Conservation (phyloP, 768 basidiomycete genomes). For the Candolleomyces aberdarensis region DNA sequence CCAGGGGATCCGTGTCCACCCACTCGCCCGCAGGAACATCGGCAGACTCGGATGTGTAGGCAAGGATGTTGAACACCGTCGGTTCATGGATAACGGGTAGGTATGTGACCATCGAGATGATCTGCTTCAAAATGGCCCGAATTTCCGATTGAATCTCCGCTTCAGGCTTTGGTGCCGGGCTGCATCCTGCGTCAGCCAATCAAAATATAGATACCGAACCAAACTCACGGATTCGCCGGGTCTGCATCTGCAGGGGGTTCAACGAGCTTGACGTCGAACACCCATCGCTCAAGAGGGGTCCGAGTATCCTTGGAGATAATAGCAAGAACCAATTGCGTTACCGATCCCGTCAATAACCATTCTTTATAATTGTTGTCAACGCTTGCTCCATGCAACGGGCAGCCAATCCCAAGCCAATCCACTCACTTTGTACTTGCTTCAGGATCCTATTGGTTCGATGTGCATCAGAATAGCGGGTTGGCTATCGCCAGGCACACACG, state of each 20-base stretch:
- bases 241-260: slow-evolving; percentile 55
- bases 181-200: slow-evolving; percentile 19
- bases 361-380: slow-evolving; percentile 42
- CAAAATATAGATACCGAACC: slow-evolving; percentile 8
- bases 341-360: slow-evolving; percentile 90
- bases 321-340: slow-evolving; percentile 91
- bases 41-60: slow-evolving; percentile 89
- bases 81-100: slow-evolving; percentile 93
- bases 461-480: background rate
- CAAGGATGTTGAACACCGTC: slow-evolving; percentile 96
- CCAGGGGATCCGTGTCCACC: slow-evolving; percentile 91
- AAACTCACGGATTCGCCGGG: slow-evolving; percentile 46
- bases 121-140: slow-evolving; percentile 96
- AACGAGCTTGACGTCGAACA: slow-evolving; percentile 90
- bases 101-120: slow-evolving; percentile 95
- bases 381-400: background rate
- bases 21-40: slow-evolving; percentile 92
- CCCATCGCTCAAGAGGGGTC: slow-evolving; percentile 93
- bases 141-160: slow-evolving; percentile 96
- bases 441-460: slow-evolving; percentile 59
- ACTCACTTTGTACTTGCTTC: slow-evolving; percentile 86
- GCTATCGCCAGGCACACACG: slow-evolving; percentile 7
- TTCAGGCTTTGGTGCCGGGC: slow-evolving; percentile 65
- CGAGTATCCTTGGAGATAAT: slow-evolving; percentile 95
- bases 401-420: background rate